Percentiles rank a stretch among this genome's conserved stretches.
These are phyloP conservation scores for Microcyclospora tardicrescens DNA, from an alignment of 2,329 filamentous ascomycete genomes.

Conservation along the genomic window DNA sequence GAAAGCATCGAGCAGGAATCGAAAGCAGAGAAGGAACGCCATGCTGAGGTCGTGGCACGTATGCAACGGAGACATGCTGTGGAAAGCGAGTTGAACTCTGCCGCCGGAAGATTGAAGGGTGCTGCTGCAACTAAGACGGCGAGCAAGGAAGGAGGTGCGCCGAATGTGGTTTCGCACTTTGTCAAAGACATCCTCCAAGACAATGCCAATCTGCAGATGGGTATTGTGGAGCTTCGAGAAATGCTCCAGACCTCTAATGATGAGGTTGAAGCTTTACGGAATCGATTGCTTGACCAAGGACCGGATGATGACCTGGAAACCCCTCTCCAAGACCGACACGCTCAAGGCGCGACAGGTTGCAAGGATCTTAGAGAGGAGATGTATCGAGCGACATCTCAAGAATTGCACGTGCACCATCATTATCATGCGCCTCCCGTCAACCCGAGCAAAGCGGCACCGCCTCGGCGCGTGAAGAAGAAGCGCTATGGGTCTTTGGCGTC, in stretches of 20 bases:
- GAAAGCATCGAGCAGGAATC: slow-evolving; percentile 80
- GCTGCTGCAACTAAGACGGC: slow-evolving; percentile 60
- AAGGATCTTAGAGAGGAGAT: slow-evolving; percentile 54
- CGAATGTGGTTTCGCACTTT: slow-evolving; percentile 79
- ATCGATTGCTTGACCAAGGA: slow-evolving; percentile 67
- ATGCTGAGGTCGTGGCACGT: slow-evolving; percentile 65
- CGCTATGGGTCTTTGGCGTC: slow-evolving; percentile 48
- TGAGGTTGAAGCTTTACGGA: slow-evolving; percentile 75
- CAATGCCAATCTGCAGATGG: slow-evolving; percentile 84
- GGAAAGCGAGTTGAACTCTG: slow-evolving; percentile 67
- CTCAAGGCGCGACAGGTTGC: background rate
- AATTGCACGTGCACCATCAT: slow-evolving; percentile 88
- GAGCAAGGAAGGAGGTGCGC: slow-evolving; percentile 44
- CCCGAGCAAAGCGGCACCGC: slow-evolving; percentile 23
- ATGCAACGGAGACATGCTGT: slow-evolving; percentile 75
- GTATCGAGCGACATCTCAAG: slow-evolving; percentile 51
- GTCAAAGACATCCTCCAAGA: slow-evolving; percentile 92
- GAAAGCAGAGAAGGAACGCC: slow-evolving; percentile 64
- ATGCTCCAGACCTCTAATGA: slow-evolving; percentile 86
- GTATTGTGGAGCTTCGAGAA: slow-evolving; percentile 80
- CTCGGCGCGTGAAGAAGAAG: slow-evolving; percentile 52
- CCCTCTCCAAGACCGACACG: slow-evolving; percentile 1
- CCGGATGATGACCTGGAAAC: slow-evolving; percentile 29
- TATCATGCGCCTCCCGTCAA: slow-evolving; percentile 53
- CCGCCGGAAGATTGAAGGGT: slow-evolving; percentile 68